Conservation (phyloP, 2,329 filamentous ascomycete species). For the Fusarium cicatricum region DNA sequence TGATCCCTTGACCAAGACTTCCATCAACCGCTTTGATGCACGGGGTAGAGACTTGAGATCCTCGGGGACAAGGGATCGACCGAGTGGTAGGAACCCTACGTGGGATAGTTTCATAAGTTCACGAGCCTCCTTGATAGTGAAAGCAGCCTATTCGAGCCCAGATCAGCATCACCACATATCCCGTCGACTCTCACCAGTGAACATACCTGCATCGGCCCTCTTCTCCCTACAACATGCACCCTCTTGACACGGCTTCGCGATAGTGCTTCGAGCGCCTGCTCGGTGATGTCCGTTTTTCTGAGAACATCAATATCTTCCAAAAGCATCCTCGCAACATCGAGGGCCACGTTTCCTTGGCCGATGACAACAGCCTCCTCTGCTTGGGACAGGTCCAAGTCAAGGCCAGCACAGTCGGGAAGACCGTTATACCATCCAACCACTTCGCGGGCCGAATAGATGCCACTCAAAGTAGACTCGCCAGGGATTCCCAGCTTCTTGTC, state of each 20-base stretch:
- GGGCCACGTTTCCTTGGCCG: constrained; percentile 94
- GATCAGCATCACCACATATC: constrained; percentile 3
- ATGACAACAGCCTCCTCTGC: constrained; percentile 88
- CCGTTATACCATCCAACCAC: constrained; percentile 99
- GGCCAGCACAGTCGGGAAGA: constrained; percentile 77
- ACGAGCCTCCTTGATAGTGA: constrained; percentile 93
- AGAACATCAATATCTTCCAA: constrained; percentile 78
- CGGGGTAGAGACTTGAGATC: constrained; percentile 76
- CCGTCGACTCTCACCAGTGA: constrained; percentile 20
- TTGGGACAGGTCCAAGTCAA: constrained; percentile 76
- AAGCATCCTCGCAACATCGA: constrained; percentile 91
- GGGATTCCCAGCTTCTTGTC: constrained; percentile 82
- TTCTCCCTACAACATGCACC: constrained; percentile 86
- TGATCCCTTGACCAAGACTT: constrained; percentile 82
- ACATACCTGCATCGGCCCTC: constrained; percentile 83
- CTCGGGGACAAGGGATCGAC: constrained; percentile 70
- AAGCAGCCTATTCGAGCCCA: constrained; percentile 70
- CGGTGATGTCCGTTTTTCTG: constrained; percentile 86
- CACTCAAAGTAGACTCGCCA: constrained; percentile 76
- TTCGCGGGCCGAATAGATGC: constrained; percentile 86
- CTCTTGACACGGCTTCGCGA: constrained; percentile 76
- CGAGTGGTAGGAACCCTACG: constrained; percentile 76
- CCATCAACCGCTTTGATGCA: constrained; percentile 78
- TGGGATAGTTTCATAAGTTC: constrained; percentile 82
- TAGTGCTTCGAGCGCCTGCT: constrained; percentile 79